These are phyloP conservation scores for Gossypium longicalyx DNA, from an alignment of 345 rosid species.

Conservation along the genomic window DNA sequence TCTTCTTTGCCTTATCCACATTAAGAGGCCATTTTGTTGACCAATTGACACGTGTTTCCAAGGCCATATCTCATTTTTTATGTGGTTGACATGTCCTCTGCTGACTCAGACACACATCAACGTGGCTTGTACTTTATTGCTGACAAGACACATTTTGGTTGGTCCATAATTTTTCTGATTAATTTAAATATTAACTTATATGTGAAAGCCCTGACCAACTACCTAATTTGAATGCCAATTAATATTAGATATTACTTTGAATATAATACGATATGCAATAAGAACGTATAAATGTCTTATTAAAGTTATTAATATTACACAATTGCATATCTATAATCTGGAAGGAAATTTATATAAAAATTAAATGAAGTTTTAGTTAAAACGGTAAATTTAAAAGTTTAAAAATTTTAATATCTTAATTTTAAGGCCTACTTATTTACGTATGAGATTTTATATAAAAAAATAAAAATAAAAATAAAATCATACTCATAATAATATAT, in stretches of 20 bases:
- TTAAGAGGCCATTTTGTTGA: not conserved
- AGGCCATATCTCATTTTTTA: not conserved
- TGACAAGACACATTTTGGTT: not conserved
- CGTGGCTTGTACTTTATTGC: not conserved
- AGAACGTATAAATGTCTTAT: too few species aligned
- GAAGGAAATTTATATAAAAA: too few species aligned
- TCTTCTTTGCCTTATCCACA: not conserved
- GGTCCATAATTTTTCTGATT: not conserved
- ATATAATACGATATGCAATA: too few species aligned
- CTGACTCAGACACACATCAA: constrained; percentile 16
- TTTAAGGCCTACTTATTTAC: too few species aligned
- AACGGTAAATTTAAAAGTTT: too few species aligned
- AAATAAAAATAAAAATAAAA: too few species aligned
- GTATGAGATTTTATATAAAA: too few species aligned
- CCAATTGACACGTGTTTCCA: not conserved
- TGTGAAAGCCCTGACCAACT: not conserved
- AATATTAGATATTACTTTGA: not conserved
- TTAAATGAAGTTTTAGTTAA: too few species aligned
- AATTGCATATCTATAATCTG: too few species aligned
- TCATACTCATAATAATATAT: not conserved
- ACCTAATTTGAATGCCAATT: not conserved
- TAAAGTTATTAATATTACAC: not conserved
- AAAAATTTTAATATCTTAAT: too few species aligned
- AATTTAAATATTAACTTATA: not conserved
- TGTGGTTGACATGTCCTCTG: constrained; percentile 11